These are phyloP conservation scores for Colletotrichum somersetense DNA, from an alignment of 2,329 filamentous ascomycete species.

Conservation along the genomic window DNA sequence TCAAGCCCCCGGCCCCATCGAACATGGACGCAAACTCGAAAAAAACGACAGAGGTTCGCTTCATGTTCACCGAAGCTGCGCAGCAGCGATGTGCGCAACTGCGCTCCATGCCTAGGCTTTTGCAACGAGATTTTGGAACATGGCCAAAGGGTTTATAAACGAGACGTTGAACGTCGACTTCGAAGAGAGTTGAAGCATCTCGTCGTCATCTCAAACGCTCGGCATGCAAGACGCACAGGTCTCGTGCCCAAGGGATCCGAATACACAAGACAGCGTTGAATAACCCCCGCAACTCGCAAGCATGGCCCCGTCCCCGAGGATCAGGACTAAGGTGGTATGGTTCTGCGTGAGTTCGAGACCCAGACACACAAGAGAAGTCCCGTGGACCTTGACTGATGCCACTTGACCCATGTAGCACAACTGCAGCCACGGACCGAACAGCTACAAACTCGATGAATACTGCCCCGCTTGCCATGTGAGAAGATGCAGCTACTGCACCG, in stretches of 20 bases:
- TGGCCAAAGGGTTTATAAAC: background rate
- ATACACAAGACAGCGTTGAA: background rate
- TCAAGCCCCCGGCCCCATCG: background rate
- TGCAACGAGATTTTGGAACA: background rate
- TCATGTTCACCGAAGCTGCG: background rate
- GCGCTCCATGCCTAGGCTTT: background rate
- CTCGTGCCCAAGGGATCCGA: background rate
- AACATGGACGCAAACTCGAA: background rate
- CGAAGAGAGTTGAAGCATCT: background rate
- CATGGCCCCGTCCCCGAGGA: background rate
- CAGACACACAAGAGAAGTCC: background rate
- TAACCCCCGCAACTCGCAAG: background rate
- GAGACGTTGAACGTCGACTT: background rate
- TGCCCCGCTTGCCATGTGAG: background rate
- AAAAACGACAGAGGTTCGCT: background rate
- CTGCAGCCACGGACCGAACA: background rate
- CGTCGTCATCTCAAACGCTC: background rate
- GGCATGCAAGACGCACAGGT: background rate
- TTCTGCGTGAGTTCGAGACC: slow-evolving; percentile 14
- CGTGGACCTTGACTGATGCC: background rate
- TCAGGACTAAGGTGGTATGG: background rate
- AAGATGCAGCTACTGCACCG: background rate
- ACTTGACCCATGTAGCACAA: background rate
- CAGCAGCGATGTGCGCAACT: background rate
- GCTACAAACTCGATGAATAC: background rate